These are phyloP conservation scores for Nephelium lappaceum DNA, from an alignment of 345 rosid species.

Conservation along the genomic window DNA sequence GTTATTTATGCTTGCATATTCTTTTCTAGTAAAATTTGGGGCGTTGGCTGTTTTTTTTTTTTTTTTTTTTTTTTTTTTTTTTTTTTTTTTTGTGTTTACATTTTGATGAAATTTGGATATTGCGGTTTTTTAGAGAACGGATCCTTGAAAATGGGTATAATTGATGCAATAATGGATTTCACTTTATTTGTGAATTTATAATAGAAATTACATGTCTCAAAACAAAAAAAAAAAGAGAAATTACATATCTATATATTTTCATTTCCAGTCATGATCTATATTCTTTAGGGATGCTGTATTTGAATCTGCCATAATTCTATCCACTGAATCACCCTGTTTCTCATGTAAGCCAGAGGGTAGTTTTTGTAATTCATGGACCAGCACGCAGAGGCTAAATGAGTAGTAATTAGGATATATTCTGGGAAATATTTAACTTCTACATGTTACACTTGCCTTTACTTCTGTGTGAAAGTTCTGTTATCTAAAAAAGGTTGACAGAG, in stretches of 20 bases:
- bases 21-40: not conserved
- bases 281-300: not conserved
- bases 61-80: no score
- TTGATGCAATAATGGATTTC: no score
- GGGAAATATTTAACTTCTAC: not conserved
- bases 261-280: no score
- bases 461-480: not conserved
- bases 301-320: not conserved
- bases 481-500: not conserved
- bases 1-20: not conserved
- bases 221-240: no score
- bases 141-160: not conserved
- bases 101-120: not conserved
- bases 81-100: no score
- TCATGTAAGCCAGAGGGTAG: not conserved
- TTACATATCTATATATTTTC: no score
- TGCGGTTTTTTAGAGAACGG: not conserved
- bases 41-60: no score
- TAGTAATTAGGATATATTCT: not conserved
- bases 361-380: slow-evolving; percentile 1
- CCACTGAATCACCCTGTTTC: not conserved
- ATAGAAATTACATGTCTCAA: not conserved
- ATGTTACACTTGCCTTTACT: not conserved
- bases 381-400: not conserved
- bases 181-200: not conserved